Evolutionary conservation across 2,329 filamentous ascomycete species (phyloP).

Genomic region (Cordyceps cicadae): DNA sequence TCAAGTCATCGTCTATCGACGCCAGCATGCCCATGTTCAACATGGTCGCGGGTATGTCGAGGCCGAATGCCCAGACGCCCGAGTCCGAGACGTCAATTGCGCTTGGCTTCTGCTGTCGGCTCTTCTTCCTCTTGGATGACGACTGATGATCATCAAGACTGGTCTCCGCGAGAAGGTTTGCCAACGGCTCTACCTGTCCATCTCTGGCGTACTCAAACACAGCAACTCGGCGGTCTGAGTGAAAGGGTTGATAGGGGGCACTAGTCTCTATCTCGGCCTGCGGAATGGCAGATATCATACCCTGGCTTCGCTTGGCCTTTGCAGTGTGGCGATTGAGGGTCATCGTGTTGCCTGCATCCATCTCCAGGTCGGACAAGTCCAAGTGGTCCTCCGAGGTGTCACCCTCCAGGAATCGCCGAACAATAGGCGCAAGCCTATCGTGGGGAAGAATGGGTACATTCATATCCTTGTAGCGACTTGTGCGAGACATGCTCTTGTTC

Average conservation of each 20-base stretch:
- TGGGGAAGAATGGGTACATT: constrained; percentile 57
- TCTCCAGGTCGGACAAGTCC: constrained; percentile 43
- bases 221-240: constrained; percentile 79
- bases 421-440: constrained; percentile 46
- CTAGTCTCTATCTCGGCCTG: constrained; percentile 91
- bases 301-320: constrained; percentile 30
- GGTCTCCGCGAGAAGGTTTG: constrained; percentile 32
- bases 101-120: constrained; percentile 19
- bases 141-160: constrained; percentile 31
- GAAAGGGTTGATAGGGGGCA: constrained; percentile 90
- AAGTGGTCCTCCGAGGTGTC: constrained; percentile 47
- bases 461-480: constrained; percentile 56
- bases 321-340: constrained; percentile 37
- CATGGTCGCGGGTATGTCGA: constrained; percentile 40
- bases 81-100: constrained; percentile 8
- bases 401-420: constrained; percentile 43
- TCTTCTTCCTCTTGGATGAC: constrained; percentile 30
- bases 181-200: constrained; percentile 27
- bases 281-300: constrained; percentile 56
- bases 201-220: constrained; percentile 55
- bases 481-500: constrained; percentile 44
- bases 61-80: constrained; percentile 52
- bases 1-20: constrained; percentile 44
- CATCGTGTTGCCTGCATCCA: constrained; percentile 47
- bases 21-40: constrained; percentile 42